Conservation (phyloP, 1,284 basidiomycete genomes). For the Inonotus hispidus region DNA sequence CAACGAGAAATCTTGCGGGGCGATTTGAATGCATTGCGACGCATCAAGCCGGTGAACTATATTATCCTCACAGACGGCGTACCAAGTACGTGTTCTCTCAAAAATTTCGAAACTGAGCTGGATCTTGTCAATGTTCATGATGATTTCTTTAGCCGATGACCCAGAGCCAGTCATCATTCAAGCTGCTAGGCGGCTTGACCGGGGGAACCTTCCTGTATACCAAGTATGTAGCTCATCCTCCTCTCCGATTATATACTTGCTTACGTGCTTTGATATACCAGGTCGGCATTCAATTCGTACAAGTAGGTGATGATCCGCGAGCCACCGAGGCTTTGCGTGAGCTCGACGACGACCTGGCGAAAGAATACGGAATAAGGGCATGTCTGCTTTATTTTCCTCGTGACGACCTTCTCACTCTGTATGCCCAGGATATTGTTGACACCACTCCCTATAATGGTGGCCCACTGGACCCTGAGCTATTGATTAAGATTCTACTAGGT, state of each 20-base stretch:
- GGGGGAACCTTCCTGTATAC: slow-evolving; percentile 42
- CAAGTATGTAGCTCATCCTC: slow-evolving; percentile 35
- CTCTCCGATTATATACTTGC: neutral
- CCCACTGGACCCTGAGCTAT: slow-evolving; percentile 35
- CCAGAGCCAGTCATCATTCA: slow-evolving; percentile 44
- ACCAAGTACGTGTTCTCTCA: slow-evolving; percentile 37
- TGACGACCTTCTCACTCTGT: neutral
- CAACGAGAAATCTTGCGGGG: slow-evolving; percentile 28
- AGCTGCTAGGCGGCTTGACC: slow-evolving; percentile 44
- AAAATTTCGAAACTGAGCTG: neutral
- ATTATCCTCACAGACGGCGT: slow-evolving; percentile 60
- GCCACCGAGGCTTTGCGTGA: slow-evolving; percentile 29
- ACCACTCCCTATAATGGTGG: slow-evolving; percentile 46
- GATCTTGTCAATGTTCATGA: neutral
- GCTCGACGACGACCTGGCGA: slow-evolving; percentile 32
- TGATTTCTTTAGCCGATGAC: slow-evolving; percentile 39
- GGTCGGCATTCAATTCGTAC: slow-evolving; percentile 32
- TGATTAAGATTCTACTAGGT: slow-evolving; percentile 51
- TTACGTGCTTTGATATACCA: neutral
- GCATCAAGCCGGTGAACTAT: slow-evolving; percentile 52
- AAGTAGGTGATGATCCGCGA: slow-evolving; percentile 29
- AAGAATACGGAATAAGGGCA: slow-evolving; percentile 23
- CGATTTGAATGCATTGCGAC: slow-evolving; percentile 27
- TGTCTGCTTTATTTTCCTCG: neutral
- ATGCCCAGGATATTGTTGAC: slow-evolving; percentile 55